Evolutionary conservation across 2,329 filamentous ascomycete genomes (phyloP).

Genomic region (Leptodontidium sp.): DNA sequence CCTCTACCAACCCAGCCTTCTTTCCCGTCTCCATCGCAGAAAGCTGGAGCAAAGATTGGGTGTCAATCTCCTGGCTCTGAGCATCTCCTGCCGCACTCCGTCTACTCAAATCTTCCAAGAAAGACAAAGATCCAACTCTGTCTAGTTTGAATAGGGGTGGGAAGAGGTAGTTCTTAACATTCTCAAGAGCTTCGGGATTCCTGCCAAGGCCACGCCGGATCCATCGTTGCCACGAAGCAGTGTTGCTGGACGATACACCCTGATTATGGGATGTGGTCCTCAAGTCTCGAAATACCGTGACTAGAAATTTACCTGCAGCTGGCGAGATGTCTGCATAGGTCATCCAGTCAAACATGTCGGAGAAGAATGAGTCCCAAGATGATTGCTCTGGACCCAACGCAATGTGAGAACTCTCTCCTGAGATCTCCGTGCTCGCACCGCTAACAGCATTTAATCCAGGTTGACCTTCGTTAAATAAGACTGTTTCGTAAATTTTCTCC

Average conservation of each 20-base stretch:
- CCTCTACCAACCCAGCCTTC: conserved; percentile 73
- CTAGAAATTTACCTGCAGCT: conserved; percentile 67
- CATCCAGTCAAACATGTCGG: conserved; percentile 63
- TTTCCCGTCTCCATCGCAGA: conserved; percentile 76
- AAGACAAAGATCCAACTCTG: conserved; percentile 59
- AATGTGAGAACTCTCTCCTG: not conserved
- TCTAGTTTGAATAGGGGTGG: conserved; percentile 69
- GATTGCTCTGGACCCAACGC: not conserved
- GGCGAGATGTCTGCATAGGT: conserved; percentile 64
- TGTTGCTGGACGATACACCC: conserved; percentile 50
- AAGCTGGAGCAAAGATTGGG: conserved; percentile 67
- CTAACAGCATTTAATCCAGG: not conserved
- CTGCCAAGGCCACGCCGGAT: conserved; percentile 59
- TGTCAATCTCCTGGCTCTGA: conserved; percentile 56
- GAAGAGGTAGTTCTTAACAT: conserved; percentile 71
- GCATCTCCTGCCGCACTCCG: conserved; percentile 56
- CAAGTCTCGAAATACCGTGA: conserved; percentile 62
- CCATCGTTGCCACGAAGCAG: conserved; percentile 61
- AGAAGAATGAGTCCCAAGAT: conserved; percentile 60
- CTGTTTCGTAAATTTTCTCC: not conserved
- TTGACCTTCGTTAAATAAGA: not conserved
- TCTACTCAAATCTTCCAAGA: conserved; percentile 66
- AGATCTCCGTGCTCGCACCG: not conserved
- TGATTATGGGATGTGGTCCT: conserved; percentile 37
- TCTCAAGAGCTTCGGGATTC: conserved; percentile 63